These are phyloP conservation scores for Tremella mesenterica DNA, from an alignment of 768 basidiomycete genomes.

Conservation along the genomic window DNA sequence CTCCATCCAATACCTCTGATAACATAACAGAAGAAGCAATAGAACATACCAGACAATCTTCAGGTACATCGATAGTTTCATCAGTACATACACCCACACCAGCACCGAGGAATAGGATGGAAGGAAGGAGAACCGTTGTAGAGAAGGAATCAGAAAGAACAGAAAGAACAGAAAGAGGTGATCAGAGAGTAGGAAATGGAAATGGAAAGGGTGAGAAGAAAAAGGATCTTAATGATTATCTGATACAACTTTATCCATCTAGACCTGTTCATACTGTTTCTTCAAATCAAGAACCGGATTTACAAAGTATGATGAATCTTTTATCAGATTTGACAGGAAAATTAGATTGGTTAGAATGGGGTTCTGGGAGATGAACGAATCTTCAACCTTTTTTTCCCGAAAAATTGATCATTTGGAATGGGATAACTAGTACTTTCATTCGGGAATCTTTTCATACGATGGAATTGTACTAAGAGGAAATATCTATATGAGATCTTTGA, in stretches of 20 bases:
- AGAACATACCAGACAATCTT: too few relatives aligned
- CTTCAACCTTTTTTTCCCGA: not conserved
- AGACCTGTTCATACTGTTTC: conserved; percentile 23
- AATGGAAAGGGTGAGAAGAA: too few relatives aligned
- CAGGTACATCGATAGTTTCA: not conserved
- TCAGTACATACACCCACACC: not conserved
- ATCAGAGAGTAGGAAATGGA: not conserved
- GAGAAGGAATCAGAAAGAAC: not conserved
- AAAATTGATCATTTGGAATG: not conserved
- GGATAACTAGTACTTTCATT: not conserved
- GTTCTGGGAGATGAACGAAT: conserved; percentile 4
- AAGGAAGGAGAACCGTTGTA: not conserved
- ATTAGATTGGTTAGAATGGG: conserved; percentile 28
- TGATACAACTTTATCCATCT: conserved; percentile 24
- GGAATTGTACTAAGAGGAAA: not conserved
- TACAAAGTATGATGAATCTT: conserved; percentile 18
- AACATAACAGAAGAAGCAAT: too few relatives aligned
- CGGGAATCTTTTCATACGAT: not conserved
- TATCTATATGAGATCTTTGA: not conserved
- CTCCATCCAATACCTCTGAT: too few relatives aligned
- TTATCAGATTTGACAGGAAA: conserved; percentile 25
- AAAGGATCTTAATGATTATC: conserved; percentile 25
- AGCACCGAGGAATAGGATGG: not conserved
- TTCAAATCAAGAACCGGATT: conserved; percentile 8
- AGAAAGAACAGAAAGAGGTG: not conserved